Conservation (phyloP, 2,329 filamentous ascomycete genomes). For the Harringtonia aguacate region DNA sequence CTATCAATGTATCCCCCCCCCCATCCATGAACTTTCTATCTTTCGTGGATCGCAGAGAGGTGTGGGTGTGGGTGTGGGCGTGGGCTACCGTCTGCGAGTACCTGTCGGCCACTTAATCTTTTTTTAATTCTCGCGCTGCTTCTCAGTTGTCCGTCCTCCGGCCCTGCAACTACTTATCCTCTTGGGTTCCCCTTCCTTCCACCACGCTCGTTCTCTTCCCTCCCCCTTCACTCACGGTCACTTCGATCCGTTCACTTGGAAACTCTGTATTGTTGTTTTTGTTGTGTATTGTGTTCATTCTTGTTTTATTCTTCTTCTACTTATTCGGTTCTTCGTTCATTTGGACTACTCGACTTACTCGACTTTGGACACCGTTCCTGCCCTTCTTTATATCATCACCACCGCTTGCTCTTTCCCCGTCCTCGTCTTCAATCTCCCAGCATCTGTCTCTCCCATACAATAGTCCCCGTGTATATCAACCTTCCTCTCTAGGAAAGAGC, state of each 20-base stretch:
- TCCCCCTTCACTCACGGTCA: conserved; percentile 31
- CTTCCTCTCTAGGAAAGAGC: background rate
- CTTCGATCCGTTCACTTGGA: conserved; percentile 34
- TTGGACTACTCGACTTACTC: conserved; percentile 35
- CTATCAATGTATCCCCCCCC: conserved; percentile 20
- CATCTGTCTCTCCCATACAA: no score
- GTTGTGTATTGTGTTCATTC: conserved; percentile 12
- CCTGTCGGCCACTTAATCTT: conserved; percentile 2
- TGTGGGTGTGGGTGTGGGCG: conserved; percentile 21
- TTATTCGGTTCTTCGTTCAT: conserved; percentile 20
- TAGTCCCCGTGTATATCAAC: background rate
- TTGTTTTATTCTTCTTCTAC: conserved; percentile 17
- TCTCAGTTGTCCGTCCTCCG: conserved; percentile 8
- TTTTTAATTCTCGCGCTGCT: conserved; percentile 5
- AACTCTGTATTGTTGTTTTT: conserved; percentile 24
- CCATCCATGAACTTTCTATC: conserved; percentile 15
- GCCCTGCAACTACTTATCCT: conserved; percentile 32
- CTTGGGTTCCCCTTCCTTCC: conserved; percentile 29
- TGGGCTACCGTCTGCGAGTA: background rate
- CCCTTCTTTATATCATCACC: conserved; percentile 28
- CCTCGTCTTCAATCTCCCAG: conserved; percentile 7
- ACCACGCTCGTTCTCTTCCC: conserved; percentile 23
- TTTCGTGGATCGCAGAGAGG: conserved; percentile 23
- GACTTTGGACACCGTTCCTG: conserved; percentile 31
- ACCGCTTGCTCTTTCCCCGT: conserved; percentile 6